Base-by-base conservation (phyloP, 148 eudicot genomes). In the Dysphania ambrosioides region DNA sequence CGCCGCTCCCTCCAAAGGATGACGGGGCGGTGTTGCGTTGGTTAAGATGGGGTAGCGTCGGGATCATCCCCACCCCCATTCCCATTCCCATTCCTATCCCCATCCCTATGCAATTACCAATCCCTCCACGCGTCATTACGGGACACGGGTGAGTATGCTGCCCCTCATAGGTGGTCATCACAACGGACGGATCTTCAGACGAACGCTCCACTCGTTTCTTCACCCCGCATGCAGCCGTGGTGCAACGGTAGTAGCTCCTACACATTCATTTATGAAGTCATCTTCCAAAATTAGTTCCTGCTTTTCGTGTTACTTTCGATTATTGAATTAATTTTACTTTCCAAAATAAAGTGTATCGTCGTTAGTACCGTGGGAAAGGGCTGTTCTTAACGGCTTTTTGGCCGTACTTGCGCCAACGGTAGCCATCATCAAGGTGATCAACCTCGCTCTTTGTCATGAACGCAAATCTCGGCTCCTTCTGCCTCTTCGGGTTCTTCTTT, bases 331-430 rank as follows among this genome's bases (percentile, higher is more conserved):
- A n/a, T n/a, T n/a, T n/a, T n/a, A n/a, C n/a, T n/a, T n/a, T n/a
- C n/a, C n/a, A n/a, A n/a, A n/a, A n/a, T n/a, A n/a, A 42, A 42
- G 47, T 42, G 13, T 10, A 42, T 2, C 2, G 2, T 42, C 2
- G 13, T 42, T 42, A 42, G 21, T 86, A 93, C 97, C 97, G 87
- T 16, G 97, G 97, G 74, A 87, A 93, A 49, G 96, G 96, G 86
- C 96, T 93, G 75, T 93, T 90, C 76, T 93, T 93, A 55, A 93
- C 97, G 44, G 97, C 96, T 66, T 93, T 93, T 68, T 93, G 98
- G 79, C 98, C 98, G 78, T 93, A 93, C 80, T 93, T 93, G n/a
- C 98, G 88, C 98, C 98, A 93, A 81, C 98, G 87, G 75, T 79
- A 93, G 19, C 98, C 98, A 75, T 93, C 98, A 73, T 93, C 98